Conservation (phyloP, 2,329 filamentous ascomycete species). For the Magnaporthiopsis incrustans region DNA sequence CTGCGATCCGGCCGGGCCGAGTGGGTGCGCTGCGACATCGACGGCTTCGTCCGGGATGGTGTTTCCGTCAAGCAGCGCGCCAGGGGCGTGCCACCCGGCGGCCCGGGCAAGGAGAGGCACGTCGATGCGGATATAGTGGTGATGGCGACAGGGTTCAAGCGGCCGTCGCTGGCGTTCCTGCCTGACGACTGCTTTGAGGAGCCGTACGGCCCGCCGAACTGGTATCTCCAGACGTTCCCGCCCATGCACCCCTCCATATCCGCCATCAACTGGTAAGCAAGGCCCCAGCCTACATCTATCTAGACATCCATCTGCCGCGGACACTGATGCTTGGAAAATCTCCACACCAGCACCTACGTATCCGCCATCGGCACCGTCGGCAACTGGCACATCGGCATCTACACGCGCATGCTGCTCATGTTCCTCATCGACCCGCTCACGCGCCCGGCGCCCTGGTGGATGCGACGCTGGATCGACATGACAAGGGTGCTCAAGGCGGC, state of each 20-base stretch:
- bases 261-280: constrained; percentile 56
- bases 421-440: constrained; percentile 74
- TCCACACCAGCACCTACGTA: constrained; percentile 53
- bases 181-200: constrained; percentile 64
- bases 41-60: constrained; percentile 53
- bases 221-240: constrained; percentile 84
- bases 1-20: constrained; percentile 63
- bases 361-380: constrained; percentile 75
- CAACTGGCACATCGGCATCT: constrained; percentile 86
- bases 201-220: constrained; percentile 69
- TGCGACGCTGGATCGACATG: constrained; percentile 83
- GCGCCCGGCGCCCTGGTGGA: constrained; percentile 62
- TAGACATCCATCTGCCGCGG: too few species aligned
- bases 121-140: constrained; percentile 70
- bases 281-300: too few species aligned
- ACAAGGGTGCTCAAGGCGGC: constrained; percentile 62
- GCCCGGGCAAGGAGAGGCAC: constrained; percentile 57
- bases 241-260: constrained; percentile 65
- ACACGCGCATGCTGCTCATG: constrained; percentile 79
- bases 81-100: constrained; percentile 67
- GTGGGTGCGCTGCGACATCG: constrained; percentile 77
- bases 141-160: constrained; percentile 75
- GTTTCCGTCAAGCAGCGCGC: constrained; percentile 64
- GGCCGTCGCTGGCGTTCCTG: constrained; percentile 66
- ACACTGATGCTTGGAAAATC: too few species aligned